Evolutionary conservation across 1,139 yeast species (phyloP).

Genomic region (Yamadazyma dushanensis): DNA sequence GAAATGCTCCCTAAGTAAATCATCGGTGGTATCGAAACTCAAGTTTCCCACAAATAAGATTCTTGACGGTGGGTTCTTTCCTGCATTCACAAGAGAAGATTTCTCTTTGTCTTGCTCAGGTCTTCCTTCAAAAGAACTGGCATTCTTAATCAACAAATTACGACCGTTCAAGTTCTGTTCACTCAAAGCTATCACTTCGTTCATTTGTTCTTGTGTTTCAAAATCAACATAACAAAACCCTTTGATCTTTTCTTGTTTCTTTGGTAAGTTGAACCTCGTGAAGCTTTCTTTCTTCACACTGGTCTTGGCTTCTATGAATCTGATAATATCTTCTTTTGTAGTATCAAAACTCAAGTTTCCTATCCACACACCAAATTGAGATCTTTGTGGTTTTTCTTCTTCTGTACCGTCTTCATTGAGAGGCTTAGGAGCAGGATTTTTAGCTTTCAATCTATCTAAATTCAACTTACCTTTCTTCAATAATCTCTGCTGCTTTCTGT

Average conservation of each 20-base stretch:
- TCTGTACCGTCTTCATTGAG: slow-evolving; percentile 26
- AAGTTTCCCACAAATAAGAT: slow-evolving; percentile 91
- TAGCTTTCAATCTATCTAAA: slow-evolving; percentile 53
- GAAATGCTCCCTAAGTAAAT: slow-evolving; percentile 74
- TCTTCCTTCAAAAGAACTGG: slow-evolving; percentile 83
- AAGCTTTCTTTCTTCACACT: slow-evolving; percentile 51
- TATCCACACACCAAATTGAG: slow-evolving; percentile 84
- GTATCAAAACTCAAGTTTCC: slow-evolving; percentile 92
- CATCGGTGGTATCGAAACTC: slow-evolving; percentile 90
- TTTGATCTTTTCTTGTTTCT: slow-evolving; percentile 60
- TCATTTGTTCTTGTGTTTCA: slow-evolving; percentile 58
- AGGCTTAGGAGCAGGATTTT: slow-evolving; percentile 46
- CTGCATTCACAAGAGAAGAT: slow-evolving; percentile 31
- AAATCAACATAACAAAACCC: slow-evolving; percentile 95
- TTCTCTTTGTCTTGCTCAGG: slow-evolving; percentile 74
- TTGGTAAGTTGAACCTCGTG: slow-evolving; percentile 65
- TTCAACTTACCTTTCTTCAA: slow-evolving; percentile 77
- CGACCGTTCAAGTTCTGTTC: slow-evolving; percentile 80
- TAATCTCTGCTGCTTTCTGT: slow-evolving; percentile 88
- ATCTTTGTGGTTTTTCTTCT: slow-evolving; percentile 30
- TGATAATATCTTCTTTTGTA: slow-evolving; percentile 66
- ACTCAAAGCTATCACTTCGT: slow-evolving; percentile 63
- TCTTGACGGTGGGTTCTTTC: slow-evolving; percentile 83
- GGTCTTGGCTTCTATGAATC: slow-evolving; percentile 66
- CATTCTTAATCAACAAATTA: slow-evolving; percentile 78